Conservation (phyloP, 2,329 filamentous ascomycete species). For the Beauveria australis region DNA sequence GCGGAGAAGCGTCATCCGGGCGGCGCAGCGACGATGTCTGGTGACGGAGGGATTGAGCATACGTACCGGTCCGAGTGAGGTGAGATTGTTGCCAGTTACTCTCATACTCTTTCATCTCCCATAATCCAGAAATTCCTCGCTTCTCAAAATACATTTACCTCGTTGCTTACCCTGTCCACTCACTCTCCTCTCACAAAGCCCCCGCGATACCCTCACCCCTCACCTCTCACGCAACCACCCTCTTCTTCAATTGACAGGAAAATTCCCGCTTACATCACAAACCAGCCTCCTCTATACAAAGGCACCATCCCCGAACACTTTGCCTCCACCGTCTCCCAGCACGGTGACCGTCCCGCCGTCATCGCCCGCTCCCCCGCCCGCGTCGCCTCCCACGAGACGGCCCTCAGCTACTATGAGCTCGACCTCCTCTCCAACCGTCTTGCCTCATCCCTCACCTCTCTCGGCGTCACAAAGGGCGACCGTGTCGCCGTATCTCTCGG, state of each 20-base stretch:
- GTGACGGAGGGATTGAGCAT: conserved; percentile 12
- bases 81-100: neutral
- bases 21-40: conserved; percentile 10
- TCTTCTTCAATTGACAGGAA: neutral
- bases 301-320: conserved; percentile 70
- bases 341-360: conserved; percentile 57
- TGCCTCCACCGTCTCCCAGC: conserved; percentile 49
- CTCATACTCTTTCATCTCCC: no score
- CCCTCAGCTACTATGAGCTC: conserved; percentile 66
- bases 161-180: neutral
- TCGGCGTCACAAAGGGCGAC: conserved; percentile 73
- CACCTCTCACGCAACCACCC: neutral
- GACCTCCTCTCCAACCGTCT: conserved; percentile 70
- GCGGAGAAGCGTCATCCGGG: neutral
- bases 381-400: conserved; percentile 50
- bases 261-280: neutral
- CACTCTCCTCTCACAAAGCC: neutral
- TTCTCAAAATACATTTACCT: neutral
- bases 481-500: conserved; percentile 80
- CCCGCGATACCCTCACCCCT: neutral
- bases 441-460: conserved; percentile 58
- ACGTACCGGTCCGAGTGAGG: conserved; percentile 13
- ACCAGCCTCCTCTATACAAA: conserved; percentile 52
- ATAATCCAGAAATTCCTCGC: neutral
- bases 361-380: conserved; percentile 36